A percentile compares a stretch with the other conserved stretches of the same genome.
phyloP scores from a whole-genome alignment of 176 grass and related monocot genomes.

The Aegilops tauschii region DNA sequence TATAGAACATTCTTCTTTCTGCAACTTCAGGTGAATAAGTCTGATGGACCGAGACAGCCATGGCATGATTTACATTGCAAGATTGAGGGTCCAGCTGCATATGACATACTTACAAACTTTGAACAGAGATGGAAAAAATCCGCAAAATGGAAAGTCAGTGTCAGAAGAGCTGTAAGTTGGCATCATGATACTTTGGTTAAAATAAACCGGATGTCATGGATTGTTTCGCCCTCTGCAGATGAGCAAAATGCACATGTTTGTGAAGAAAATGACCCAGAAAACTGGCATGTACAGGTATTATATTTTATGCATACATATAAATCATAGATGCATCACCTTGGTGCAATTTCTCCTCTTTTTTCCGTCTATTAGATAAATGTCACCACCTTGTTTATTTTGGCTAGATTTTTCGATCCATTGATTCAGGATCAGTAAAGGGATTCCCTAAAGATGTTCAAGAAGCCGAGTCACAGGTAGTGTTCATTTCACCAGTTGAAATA shows the following conservation, averaged over 20 bases:
- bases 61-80: conserved; percentile 98
- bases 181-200: conserved; percentile 76
- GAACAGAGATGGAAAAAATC: conserved; percentile 94
- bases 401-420: conserved; percentile 90
- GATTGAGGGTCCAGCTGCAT: conserved; percentile 83
- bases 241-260: conserved; percentile 51
- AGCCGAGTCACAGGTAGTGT: conserved; percentile 64
- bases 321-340: background rate
- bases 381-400: conserved; percentile 5
- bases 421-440: conserved; percentile 87
- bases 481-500: background rate
- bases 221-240: conserved; percentile 56
- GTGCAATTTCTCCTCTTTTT: background rate
- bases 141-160: conserved; percentile 72
- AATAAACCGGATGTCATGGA: conserved; percentile 87
- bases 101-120: conserved; percentile 88
- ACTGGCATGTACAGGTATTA: conserved; percentile 89
- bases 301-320: background rate
- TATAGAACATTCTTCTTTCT: conserved; percentile 3
- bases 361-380: conserved; percentile 1
- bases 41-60: conserved; percentile 74
- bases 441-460: conserved; percentile 79
- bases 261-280: conserved; percentile 71
- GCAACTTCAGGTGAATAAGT: conserved; percentile 36
- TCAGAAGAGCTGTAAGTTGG: conserved; percentile 77